Conservation (phyloP, 106 monocot genomes). For the Dendrobium officinale region DNA sequence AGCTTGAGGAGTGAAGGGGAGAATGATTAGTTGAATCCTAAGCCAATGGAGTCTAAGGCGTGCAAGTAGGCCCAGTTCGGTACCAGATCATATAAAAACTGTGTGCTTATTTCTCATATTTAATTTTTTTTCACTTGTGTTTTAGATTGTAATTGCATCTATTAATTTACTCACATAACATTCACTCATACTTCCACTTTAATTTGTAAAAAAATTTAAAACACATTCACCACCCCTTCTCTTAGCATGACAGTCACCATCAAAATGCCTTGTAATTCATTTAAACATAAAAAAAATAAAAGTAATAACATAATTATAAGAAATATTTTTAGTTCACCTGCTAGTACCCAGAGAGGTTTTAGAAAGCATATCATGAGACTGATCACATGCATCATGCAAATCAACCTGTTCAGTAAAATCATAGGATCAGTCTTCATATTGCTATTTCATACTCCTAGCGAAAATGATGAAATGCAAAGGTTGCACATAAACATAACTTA, state of each 20-base stretch:
- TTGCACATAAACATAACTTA: not conserved
- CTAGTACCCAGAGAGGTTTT: not conserved
- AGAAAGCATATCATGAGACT: not conserved
- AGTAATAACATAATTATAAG: not conserved
- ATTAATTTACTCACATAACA: not conserved
- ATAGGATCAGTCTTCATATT: not conserved
- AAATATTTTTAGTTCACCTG: not conserved
- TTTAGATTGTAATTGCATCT: not conserved
- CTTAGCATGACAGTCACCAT: too few species aligned
- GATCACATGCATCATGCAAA: not conserved
- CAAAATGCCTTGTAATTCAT: not conserved
- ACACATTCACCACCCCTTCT: too few species aligned
- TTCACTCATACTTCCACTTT: not conserved
- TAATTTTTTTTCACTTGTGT: not conserved
- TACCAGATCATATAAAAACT: not conserved
- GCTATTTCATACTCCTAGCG: not conserved
- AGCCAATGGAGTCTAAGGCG: too few species aligned
- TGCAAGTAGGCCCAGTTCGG: not conserved
- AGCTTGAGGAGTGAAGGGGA: too few species aligned
- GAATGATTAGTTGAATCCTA: not conserved
- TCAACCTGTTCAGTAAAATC: not conserved
- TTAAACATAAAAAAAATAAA: not conserved
- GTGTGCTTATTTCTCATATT: not conserved
- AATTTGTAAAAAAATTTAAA: not conserved
- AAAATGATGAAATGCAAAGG: not conserved